phyloP scores from a whole-genome alignment of 2,329 filamentous ascomycete genomes.

The Fusarium succisae region DNA sequence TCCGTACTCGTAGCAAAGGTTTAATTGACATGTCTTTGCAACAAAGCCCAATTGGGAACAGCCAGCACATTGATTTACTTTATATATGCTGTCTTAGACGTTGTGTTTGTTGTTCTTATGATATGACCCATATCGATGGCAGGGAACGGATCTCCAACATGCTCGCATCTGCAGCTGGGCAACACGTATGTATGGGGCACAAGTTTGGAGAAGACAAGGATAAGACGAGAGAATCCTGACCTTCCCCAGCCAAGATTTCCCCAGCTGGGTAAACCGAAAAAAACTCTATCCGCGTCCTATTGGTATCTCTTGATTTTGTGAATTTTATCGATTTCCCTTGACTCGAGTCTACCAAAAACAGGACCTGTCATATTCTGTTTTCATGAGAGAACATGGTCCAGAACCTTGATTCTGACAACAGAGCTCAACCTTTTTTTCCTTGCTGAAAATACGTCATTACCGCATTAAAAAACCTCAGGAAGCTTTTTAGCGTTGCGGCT shows the following conservation, averaged over 20 bases:
- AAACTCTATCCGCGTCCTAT: neutral
- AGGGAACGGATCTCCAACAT: neutral
- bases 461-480: conserved; percentile 9
- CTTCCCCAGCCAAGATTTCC: conserved; percentile 12
- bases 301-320: neutral
- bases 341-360: neutral
- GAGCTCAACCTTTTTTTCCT: neutral
- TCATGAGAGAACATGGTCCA: conserved; percentile 10
- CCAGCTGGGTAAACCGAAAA: conserved; percentile 13
- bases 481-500: conserved; percentile 22
- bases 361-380: conserved; percentile 1
- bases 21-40: neutral
- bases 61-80: neutral
- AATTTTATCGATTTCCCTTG: neutral
- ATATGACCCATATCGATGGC: neutral
- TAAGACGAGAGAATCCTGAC: conserved; percentile 5
- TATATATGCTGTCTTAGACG: too few species aligned
- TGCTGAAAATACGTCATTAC: conserved; percentile 38
- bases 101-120: neutral
- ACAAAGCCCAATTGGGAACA: neutral
- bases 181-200: conserved; percentile 4
- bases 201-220: conserved; percentile 21
- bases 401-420: conserved; percentile 29
- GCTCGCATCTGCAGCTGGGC: neutral
- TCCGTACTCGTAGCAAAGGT: too few species aligned